phyloP scores from a whole-genome alignment of 2,329 filamentous ascomycete genomes.

The Colletotrichum paranaense region DNA sequence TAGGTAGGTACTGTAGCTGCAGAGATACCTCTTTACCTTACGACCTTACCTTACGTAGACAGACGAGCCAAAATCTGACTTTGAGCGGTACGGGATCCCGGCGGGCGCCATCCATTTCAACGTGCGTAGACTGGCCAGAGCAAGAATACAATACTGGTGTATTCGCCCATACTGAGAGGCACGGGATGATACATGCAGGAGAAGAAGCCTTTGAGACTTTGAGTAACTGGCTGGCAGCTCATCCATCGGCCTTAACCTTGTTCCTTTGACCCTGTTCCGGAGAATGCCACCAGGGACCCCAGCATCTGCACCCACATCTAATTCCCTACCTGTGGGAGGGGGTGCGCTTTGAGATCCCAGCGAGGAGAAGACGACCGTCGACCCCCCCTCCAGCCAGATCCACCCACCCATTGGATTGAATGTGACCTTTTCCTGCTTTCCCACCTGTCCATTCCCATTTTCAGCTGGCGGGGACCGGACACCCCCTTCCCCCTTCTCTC shows the following conservation, averaged over 20 bases:
- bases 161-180: not conserved
- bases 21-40: not conserved
- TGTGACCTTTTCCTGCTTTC: not conserved
- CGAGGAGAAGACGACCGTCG: not conserved
- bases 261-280: not conserved
- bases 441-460: conserved; percentile 17
- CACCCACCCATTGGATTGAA: not conserved
- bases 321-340: not conserved
- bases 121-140: too few relatives aligned
- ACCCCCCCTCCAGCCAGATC: too few relatives aligned
- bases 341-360: conserved; percentile 13
- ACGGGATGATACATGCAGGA: not conserved
- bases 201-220: not conserved
- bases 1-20: not conserved
- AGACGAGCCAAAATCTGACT: conserved; percentile 22
- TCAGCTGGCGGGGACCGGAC: not conserved
- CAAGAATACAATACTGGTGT: too few relatives aligned
- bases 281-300: not conserved
- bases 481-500: not conserved
- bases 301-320: not conserved
- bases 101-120: conserved; percentile 1
- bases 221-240: not conserved
- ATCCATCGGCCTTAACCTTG: not conserved
- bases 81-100: conserved; percentile 23
- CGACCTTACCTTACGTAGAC: not conserved